A percentile compares a stretch with the other conserved stretches of the same genome.
Conservation (phyloP, 176 grass and related monocot genomes). For the Alopecurus myosuroides region DNA sequence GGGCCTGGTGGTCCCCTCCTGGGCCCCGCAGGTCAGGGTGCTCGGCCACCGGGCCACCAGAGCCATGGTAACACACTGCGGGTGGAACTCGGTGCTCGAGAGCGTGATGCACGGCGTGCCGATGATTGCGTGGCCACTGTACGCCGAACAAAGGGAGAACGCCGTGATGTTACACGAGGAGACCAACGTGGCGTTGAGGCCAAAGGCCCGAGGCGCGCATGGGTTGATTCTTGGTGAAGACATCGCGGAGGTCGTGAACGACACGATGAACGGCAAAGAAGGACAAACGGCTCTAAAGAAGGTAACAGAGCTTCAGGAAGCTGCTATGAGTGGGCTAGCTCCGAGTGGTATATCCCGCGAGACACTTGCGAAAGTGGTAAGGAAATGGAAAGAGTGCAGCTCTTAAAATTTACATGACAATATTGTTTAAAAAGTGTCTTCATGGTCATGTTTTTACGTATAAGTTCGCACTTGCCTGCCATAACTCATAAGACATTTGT, state of each 20-base stretch:
- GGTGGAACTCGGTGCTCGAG: constrained; percentile 44
- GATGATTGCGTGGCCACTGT: constrained; percentile 43
- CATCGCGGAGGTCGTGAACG: neutral
- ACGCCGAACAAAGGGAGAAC: constrained; percentile 49
- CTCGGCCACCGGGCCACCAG: constrained; percentile 27
- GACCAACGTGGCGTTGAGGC: neutral
- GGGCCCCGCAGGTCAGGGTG: constrained; percentile 30
- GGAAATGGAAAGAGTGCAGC: neutral
- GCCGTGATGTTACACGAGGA: constrained; percentile 31
- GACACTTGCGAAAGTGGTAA: neutral
- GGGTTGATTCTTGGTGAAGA: neutral
- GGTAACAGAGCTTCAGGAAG: neutral
- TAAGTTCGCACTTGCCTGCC: neutral
- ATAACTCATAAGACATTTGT: neutral
- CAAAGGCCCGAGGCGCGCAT: neutral
- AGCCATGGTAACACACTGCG: constrained; percentile 43
- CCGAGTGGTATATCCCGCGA: neutral
- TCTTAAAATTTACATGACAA: neutral
- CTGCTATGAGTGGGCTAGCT: neutral
- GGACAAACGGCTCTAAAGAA: neutral
- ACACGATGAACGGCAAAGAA: neutral
- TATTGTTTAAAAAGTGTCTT: neutral
- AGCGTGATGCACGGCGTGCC: constrained; percentile 28
- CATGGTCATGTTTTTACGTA: neutral
- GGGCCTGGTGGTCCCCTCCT: constrained; percentile 20